Evolutionary conservation across 148 eudicot species (phyloP), one percentile per base, ranked within the genome.

Genomic region (Vaccinium corymbosum): DNA sequence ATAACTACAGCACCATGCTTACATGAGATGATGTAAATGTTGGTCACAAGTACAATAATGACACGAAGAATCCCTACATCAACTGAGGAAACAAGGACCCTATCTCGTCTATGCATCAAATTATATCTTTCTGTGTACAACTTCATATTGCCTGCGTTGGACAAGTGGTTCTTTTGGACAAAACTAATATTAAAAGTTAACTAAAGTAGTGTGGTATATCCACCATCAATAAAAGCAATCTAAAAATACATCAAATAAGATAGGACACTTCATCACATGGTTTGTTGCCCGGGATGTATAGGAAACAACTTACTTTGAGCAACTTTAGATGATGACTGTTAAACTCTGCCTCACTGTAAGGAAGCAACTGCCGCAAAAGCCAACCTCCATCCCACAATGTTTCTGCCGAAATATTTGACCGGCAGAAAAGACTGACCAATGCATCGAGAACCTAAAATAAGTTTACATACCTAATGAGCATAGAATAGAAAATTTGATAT

Each of bases 331-430:
- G 97, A 85, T 89, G 88, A 82, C 85, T 79, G 81, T 90, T 97
- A 77, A 97, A 92, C 87, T 97, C 97, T 13, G 90, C 89, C 87
- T 94, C 91, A 22, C 93, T 93, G 75, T 94, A 90, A 86, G 99
- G 99, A 84, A 97, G 95, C 93, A 97, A 90, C 87, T 97, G 99
- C 27, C 97, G 92, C 88, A 97, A 89, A 90, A 97, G 99, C 97
- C 99, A 97, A 83, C 98, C 98, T 82, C 98, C 95, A 86, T 94
- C 91, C 97, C 98, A 97, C 86, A 97, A 85, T 72, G 97, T 90
- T 53, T 90, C 97, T 61, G 98, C 92, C 76, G 99, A 93, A 70
- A 94, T 86, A 87, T 93, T 92, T 83, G 97, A 90, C 88, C 99
- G 88, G 89, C 95, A 91, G 84, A 97, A 89, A 83, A 97, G 99